A percentile compares a stretch with the other conserved stretches of the same genome.
These are phyloP conservation scores for Phytophthora constricta DNA, from an alignment of 352 stramenopile species.

Conservation along the genomic window DNA sequence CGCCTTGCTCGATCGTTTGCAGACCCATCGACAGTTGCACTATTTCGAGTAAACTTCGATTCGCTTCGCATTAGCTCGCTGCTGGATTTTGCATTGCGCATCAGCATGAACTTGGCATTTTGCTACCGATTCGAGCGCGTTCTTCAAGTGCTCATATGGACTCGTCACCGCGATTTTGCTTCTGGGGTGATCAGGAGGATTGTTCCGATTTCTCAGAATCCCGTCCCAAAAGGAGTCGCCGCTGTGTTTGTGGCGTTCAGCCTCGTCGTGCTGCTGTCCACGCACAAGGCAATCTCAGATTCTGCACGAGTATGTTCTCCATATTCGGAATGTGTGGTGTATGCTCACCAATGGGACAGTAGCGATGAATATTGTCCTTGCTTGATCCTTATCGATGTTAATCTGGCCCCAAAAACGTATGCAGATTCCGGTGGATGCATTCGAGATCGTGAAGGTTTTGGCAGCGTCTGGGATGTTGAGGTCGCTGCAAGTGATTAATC, in stretches of 20 bases:
- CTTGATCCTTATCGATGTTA: conserved; percentile 31
- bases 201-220: conserved; percentile 5
- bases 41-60: conserved; percentile 40
- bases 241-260: conserved; percentile 20
- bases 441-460: conserved; percentile 15
- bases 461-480: conserved; percentile 23
- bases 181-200: conserved; percentile 10
- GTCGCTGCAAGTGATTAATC: conserved; percentile 41
- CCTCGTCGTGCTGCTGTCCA: conserved; percentile 19
- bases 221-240: conserved; percentile 20
- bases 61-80: conserved; percentile 38
- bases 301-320: conserved; percentile 11
- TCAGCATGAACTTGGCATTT: conserved; percentile 38
- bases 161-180: conserved; percentile 3
- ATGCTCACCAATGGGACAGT: conserved; percentile 19
- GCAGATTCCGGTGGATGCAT: conserved; percentile 27
- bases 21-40: conserved; percentile 26
- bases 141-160: conserved; percentile 19
- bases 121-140: conserved; percentile 41
- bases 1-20: conserved; percentile 25
- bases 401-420: conserved; percentile 31
- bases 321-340: conserved; percentile 34
- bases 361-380: conserved; percentile 32
- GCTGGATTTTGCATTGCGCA: conserved; percentile 26
- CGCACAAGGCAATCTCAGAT: conserved; percentile 22